These are phyloP conservation scores for Wickerhamomyces alni DNA, from an alignment of 805 yeast genomes.

Conservation along the genomic window DNA sequence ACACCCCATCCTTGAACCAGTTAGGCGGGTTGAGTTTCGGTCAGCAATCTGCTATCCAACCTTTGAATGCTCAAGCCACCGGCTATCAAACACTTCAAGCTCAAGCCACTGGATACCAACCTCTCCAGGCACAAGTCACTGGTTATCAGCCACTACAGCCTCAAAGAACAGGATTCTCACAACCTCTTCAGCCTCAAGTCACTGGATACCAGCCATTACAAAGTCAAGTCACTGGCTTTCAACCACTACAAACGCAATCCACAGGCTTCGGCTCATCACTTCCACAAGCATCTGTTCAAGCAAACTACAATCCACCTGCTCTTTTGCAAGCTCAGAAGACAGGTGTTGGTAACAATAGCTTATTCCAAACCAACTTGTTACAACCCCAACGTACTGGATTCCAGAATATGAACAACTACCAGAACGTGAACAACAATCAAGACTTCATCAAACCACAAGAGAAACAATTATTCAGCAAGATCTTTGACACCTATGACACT, in stretches of 20 bases:
- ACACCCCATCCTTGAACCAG: conserved; percentile 22
- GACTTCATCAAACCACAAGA: conserved; percentile 83
- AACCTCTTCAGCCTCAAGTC: conserved; percentile 14
- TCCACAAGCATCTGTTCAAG: conserved; percentile 25
- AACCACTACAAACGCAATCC: conserved; percentile 42
- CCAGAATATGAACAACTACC: conserved; percentile 22
- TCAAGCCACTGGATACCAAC: conserved; percentile 28
- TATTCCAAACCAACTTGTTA: conserved; percentile 29
- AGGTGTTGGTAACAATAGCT: conserved; percentile 39
- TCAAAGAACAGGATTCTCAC: conserved; percentile 29
- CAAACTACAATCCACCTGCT: conserved; percentile 19
- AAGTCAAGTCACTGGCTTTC: conserved; percentile 30
- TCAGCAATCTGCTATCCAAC: conserved; percentile 17
- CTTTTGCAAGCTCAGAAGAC: conserved; percentile 62
- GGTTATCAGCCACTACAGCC: conserved; percentile 27
- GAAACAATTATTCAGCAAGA: conserved; percentile 77
- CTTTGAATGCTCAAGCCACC: conserved; percentile 15
- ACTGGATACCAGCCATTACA: conserved; percentile 24
- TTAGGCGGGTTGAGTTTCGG: conserved; percentile 28
- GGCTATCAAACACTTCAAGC: conserved; percentile 26
- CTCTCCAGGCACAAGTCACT: conserved; percentile 23
- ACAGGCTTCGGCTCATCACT: conserved; percentile 27
- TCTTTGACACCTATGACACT: conserved; percentile 84
- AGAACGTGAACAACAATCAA: conserved; percentile 31
- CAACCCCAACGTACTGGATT: conserved; percentile 26